phyloP scores from a whole-genome alignment of 371 early-diverging fungal genomes.

The Capniomyces stellatus region DNA sequence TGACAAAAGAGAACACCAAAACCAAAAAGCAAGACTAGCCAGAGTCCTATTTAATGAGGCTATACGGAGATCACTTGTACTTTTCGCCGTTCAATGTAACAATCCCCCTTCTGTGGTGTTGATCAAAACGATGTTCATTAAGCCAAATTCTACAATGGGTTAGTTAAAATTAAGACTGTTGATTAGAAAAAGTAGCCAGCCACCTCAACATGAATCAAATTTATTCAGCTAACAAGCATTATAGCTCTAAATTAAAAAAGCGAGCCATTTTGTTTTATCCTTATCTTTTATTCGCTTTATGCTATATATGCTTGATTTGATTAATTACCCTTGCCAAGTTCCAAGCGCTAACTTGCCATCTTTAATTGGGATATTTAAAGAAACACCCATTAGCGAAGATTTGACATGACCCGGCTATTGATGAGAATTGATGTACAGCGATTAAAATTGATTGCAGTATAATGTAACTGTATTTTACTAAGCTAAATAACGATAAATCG shows the following conservation, averaged over 20 bases:
- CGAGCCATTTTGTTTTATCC: not conserved
- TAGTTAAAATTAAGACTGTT: not conserved
- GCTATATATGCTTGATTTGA: not conserved
- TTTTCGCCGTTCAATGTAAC: slow-evolving; percentile 48
- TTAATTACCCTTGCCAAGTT: slow-evolving; percentile 78
- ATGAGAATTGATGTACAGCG: slow-evolving; percentile 13
- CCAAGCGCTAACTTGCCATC: slow-evolving; percentile 59
- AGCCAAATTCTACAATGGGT: slow-evolving; percentile 35
- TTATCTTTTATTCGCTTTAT: not conserved
- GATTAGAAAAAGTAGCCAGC: not conserved
- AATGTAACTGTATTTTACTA: not conserved
- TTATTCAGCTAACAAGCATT: too few species aligned
- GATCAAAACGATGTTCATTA: slow-evolving; percentile 53
- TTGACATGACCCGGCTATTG: slow-evolving; percentile 65
- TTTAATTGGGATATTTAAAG: slow-evolving; percentile 70
- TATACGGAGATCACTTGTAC: too few species aligned
- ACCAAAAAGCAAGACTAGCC: too few species aligned
- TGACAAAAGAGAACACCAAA: too few species aligned
- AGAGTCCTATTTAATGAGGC: too few species aligned
- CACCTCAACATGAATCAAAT: not conserved
- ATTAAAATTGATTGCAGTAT: not conserved
- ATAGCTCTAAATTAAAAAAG: too few species aligned
- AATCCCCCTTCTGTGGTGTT: slow-evolving; percentile 40
- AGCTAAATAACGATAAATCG: not conserved
- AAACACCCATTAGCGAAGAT: slow-evolving; percentile 61